phyloP scores from a whole-genome alignment of 2,329 filamentous ascomycete genomes.

The Curvularia sp. region DNA sequence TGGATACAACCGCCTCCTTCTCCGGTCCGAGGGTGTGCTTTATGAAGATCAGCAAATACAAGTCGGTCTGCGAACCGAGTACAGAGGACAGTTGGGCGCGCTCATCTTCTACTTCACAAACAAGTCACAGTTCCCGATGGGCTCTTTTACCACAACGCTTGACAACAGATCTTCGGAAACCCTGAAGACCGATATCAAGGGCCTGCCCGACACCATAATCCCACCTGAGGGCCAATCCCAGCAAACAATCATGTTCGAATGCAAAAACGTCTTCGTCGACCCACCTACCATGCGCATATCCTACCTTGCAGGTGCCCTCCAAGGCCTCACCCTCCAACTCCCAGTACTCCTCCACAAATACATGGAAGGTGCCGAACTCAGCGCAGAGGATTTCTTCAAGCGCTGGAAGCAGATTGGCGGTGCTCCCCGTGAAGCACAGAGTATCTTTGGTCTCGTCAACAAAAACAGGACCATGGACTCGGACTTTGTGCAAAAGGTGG shows the following conservation, averaged over 20 bases:
- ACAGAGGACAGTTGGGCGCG: constrained; percentile 92
- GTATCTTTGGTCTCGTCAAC: constrained; percentile 75
- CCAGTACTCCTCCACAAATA: constrained; percentile 92
- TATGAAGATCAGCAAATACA: constrained; percentile 97
- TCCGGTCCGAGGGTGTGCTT: constrained; percentile 82
- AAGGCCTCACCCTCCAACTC: constrained; percentile 89
- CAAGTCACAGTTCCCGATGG: constrained; percentile 83
- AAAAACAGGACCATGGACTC: constrained; percentile 71
- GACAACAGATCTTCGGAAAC: constrained; percentile 73
- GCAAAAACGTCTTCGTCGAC: constrained; percentile 79
- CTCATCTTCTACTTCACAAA: constrained; percentile 96
- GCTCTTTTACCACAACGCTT: constrained; percentile 91
- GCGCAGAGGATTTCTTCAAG: constrained; percentile 96
- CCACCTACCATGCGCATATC: constrained; percentile 91
- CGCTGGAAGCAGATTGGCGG: constrained; percentile 98
- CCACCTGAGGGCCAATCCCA: constrained; percentile 78
- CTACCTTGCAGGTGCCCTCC: constrained; percentile 90
- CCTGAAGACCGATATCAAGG: constrained; percentile 86
- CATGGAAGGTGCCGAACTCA: constrained; percentile 89
- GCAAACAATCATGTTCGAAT: constrained; percentile 94
- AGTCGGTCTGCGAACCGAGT: constrained; percentile 89
- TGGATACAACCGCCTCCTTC: constrained; percentile 83
- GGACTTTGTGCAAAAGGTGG: constrained; percentile 71
- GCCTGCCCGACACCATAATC: constrained; percentile 83
- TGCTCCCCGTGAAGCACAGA: constrained; percentile 83